Conservation (phyloP, 2,329 filamentous ascomycete species). For the Calonectria honghensis region DNA sequence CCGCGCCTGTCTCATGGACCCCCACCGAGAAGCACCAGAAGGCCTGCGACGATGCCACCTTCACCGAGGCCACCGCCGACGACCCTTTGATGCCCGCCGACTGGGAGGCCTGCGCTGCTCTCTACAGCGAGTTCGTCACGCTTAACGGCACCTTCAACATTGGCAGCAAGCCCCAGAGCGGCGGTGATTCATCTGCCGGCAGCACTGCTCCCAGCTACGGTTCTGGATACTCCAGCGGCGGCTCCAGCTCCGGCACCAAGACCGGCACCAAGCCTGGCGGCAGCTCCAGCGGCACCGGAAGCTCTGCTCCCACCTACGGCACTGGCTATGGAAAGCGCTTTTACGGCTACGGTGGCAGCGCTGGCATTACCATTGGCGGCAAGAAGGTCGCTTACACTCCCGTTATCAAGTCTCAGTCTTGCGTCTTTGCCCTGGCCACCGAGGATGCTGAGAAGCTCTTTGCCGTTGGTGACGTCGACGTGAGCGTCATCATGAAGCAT, state of each 20-base stretch:
- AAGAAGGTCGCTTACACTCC: constrained; percentile 25
- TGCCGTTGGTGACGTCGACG: constrained; percentile 53
- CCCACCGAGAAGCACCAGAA: constrained; percentile 49
- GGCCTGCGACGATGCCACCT: constrained; percentile 55
- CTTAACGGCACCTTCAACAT: constrained; percentile 58
- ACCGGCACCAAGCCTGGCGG: neutral
- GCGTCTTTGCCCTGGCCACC: constrained; percentile 36
- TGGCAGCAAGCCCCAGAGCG: constrained; percentile 23
- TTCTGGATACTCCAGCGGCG: constrained; percentile 7
- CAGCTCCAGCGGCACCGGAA: constrained; percentile 11
- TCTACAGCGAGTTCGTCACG: constrained; percentile 56
- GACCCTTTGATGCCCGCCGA: constrained; percentile 51
- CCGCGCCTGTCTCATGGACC: constrained; percentile 52
- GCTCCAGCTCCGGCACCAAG: neutral
- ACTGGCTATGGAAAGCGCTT: constrained; percentile 1
- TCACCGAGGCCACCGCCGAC: constrained; percentile 44
- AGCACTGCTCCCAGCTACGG: constrained; percentile 20
- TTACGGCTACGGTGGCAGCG: neutral
- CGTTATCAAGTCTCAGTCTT: constrained; percentile 35
- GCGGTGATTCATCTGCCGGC: neutral
- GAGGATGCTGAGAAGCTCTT: constrained; percentile 32
- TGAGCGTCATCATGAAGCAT: constrained; percentile 47
- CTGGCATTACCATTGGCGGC: neutral
- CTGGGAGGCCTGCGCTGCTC: constrained; percentile 57
- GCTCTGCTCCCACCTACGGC: constrained; percentile 18